These are phyloP conservation scores for Dactylellina parvicollis DNA, from an alignment of 2,329 filamentous ascomycete species.

Conservation along the genomic window DNA sequence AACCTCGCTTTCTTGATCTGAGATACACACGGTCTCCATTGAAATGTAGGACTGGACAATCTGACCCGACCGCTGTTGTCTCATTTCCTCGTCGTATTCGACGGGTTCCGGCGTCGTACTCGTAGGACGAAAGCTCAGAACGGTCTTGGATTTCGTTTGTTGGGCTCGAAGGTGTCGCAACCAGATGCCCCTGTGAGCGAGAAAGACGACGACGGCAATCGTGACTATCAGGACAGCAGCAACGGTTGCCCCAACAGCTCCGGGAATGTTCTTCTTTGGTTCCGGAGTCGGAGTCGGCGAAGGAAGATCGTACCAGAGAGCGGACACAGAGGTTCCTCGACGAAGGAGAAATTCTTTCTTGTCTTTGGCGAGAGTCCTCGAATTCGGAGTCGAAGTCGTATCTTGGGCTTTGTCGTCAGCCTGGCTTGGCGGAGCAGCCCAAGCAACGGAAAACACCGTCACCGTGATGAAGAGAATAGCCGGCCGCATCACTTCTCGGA, in stretches of 20 bases:
- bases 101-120: conserved; percentile 51
- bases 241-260: conserved; percentile 44
- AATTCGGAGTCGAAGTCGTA: conserved; percentile 7
- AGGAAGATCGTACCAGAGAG: conserved; percentile 51
- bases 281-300: conserved; percentile 37
- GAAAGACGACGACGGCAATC: conserved; percentile 46
- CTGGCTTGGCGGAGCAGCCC: conserved; percentile 48
- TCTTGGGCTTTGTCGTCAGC: conserved; percentile 27
- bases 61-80: conserved; percentile 49
- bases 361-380: not conserved
- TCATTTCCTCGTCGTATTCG: conserved; percentile 53
- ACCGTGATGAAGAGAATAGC: conserved; percentile 30
- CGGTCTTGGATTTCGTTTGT: conserved; percentile 46
- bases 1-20: conserved; percentile 52
- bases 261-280: conserved; percentile 50
- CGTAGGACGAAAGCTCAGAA: conserved; percentile 52
- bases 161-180: conserved; percentile 48
- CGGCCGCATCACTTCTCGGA: conserved; percentile 37
- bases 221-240: conserved; percentile 49
- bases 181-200: conserved; percentile 51
- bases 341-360: conserved; percentile 24
- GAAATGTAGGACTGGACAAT: conserved; percentile 52
- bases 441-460: conserved; percentile 48
- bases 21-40: conserved; percentile 52
- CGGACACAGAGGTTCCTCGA: conserved; percentile 36